Conservation (phyloP, 805 yeast genomes). For the Saccharomyces jurei region DNA sequence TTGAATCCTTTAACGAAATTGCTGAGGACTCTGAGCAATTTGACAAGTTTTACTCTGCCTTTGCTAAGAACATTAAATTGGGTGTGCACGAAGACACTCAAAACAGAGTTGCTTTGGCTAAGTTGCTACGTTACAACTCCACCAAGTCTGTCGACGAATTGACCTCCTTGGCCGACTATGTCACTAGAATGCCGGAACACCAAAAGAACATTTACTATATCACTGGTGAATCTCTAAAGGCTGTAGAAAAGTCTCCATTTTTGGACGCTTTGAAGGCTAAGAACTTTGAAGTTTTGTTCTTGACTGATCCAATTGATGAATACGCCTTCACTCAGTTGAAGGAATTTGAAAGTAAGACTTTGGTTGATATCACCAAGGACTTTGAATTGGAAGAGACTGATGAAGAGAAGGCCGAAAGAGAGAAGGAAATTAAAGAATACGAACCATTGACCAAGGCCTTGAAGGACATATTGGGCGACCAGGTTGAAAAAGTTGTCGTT, state of each 20-base stretch:
- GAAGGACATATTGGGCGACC: conserved; percentile 96
- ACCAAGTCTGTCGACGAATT: conserved; percentile 90
- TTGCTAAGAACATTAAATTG: conserved; percentile 95
- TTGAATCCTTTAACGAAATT: conserved; percentile 97
- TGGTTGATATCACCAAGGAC: conserved; percentile 98
- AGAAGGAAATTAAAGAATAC: conserved; percentile 82
- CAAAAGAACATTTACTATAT: conserved; percentile 99
- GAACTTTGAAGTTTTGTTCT: conserved; percentile 94
- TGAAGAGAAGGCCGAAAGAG: conserved; percentile 93
- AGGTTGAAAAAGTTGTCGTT: conserved; percentile 98
- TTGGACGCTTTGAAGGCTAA: conserved; percentile 97
- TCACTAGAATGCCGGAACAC: conserved; percentile 98
- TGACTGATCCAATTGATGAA: conserved; percentile 99
- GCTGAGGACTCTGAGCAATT: conserved; percentile 98
- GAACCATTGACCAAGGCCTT: conserved; percentile 92
- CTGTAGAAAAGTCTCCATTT: conserved; percentile 98
- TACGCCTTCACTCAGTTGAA: conserved; percentile 98
- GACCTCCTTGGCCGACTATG: conserved; percentile 93
- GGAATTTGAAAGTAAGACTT: conserved; percentile 98
- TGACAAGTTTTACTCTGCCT: conserved; percentile 95
- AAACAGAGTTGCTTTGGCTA: conserved; percentile 93
- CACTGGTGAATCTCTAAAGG: conserved; percentile 97
- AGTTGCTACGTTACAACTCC: conserved; percentile 93
- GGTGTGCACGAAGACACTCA: conserved; percentile 99
- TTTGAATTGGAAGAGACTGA: conserved; percentile 97